Evolutionary conservation across 352 stramenopile species (phyloP).

Genomic region (Phytophthora tubulina): DNA sequence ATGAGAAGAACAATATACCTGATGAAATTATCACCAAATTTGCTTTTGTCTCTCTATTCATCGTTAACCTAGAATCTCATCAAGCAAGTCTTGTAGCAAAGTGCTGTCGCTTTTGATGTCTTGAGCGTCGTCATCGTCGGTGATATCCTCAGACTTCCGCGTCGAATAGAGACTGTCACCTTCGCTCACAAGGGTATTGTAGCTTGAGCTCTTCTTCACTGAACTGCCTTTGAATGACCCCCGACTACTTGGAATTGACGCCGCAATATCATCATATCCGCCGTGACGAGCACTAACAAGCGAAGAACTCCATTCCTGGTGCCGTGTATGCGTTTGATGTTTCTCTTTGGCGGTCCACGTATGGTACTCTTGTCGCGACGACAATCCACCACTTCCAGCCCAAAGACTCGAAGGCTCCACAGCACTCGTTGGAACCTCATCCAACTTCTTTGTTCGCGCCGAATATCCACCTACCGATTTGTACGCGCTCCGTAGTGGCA

Average conservation of each 20-base stretch:
- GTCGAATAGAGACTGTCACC: slow-evolving; percentile 35
- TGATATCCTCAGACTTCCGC: slow-evolving; percentile 40
- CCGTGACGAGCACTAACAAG: slow-evolving; percentile 27
- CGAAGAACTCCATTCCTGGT: slow-evolving; percentile 34
- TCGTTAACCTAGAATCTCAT: slow-evolving; percentile 63
- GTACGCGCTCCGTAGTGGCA: slow-evolving; percentile 28
- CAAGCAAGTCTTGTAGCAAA: slow-evolving; percentile 75
- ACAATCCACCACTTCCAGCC: slow-evolving; percentile 24
- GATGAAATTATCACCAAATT: slow-evolving; percentile 63
- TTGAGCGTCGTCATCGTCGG: slow-evolving; percentile 38
- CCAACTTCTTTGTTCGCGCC: slow-evolving; percentile 26
- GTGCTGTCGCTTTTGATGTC: slow-evolving; percentile 47
- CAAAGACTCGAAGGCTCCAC: slow-evolving; percentile 16
- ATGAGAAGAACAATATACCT: slow-evolving; percentile 66
- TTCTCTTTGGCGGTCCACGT: slow-evolving; percentile 34
- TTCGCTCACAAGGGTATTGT: slow-evolving; percentile 10
- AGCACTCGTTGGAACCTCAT: slow-evolving; percentile 3
- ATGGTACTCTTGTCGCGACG: slow-evolving; percentile 37
- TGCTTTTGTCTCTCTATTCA: background rate
- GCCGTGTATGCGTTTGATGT: slow-evolving; percentile 21
- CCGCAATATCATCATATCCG: slow-evolving; percentile 23
- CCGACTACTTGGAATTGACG: slow-evolving; percentile 29
- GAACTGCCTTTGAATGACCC: slow-evolving; percentile 10
- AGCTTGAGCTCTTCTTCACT: slow-evolving; percentile 36
- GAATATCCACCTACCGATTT: slow-evolving; percentile 22